Conservation (phyloP, 768 basidiomycete species). For the Rhizopogon roseolus region DNA sequence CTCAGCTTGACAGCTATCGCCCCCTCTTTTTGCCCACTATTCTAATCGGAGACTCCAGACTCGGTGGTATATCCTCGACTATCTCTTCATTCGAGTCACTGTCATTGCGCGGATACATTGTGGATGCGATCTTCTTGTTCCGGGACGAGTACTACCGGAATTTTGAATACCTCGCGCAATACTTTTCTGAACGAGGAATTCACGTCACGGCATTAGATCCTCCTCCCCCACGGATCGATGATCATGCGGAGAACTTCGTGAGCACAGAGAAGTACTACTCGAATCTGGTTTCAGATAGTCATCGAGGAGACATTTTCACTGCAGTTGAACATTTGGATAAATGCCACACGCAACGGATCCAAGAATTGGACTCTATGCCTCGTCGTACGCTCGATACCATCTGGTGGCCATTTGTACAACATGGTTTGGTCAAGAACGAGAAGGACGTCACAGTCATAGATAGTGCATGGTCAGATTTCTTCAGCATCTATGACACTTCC, state of each 20-base stretch:
- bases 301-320: conserved; percentile 35
- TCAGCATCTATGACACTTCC: conserved; percentile 57
- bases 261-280: conserved; percentile 74
- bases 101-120: conserved; percentile 80
- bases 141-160: conserved; percentile 86
- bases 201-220: conserved; percentile 47
- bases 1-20: conserved; percentile 83
- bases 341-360: conserved; percentile 61
- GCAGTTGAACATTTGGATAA: conserved; percentile 57
- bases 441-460: conserved; percentile 87
- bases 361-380: conserved; percentile 75
- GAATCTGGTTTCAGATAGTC: conserved; percentile 32
- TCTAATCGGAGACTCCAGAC: conserved; percentile 80
- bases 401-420: conserved; percentile 99
- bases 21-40: conserved; percentile 85
- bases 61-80: conserved; percentile 93
- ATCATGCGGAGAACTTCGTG: conserved; percentile 40
- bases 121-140: conserved; percentile 83
- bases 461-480: conserved; percentile 83
- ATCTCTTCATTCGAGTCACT: conserved; percentile 93
- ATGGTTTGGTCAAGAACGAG: conserved; percentile 61
- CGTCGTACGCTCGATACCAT: conserved; percentile 68
- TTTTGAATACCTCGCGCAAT: conserved; percentile 72
- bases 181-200: conserved; percentile 72
- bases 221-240: conserved; percentile 49